A percentile compares a stretch with the other conserved stretches of the same genome.
phyloP scores from a whole-genome alignment of 495 filamentous ascomycete genomes.

The Penicillium riverlandense region DNA sequence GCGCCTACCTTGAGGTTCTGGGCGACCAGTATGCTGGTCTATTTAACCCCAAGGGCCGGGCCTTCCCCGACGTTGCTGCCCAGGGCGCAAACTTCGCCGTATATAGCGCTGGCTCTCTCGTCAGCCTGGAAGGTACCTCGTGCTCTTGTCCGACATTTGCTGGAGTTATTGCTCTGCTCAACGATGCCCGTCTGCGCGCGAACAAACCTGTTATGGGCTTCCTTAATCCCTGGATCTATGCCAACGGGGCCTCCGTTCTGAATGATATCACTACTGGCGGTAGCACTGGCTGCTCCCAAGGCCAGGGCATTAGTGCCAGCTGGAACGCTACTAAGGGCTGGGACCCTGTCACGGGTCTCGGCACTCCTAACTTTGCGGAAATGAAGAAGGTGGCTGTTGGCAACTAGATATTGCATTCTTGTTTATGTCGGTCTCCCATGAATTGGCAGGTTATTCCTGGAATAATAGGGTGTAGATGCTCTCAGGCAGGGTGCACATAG shows the following conservation, averaged over 20 bases:
- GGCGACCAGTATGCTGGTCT: conserved; percentile 39
- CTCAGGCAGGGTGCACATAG: not conserved
- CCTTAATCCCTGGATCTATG: conserved; percentile 70
- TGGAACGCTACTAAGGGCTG: conserved; percentile 31
- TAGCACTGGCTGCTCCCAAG: conserved; percentile 51
- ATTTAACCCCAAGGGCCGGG: conserved; percentile 59
- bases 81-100: conserved; percentile 49
- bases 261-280: conserved; percentile 58
- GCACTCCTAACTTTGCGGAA: conserved; percentile 43
- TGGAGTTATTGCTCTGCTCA: conserved; percentile 58
- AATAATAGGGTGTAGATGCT: not conserved
- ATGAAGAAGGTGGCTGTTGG: conserved; percentile 24
- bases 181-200: conserved; percentile 53
- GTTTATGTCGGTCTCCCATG: too few species aligned
- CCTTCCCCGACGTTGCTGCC: conserved; percentile 66
- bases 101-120: conserved; percentile 44
- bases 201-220: conserved; percentile 58
- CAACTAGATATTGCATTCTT: not conserved
- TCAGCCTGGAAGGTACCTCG: conserved; percentile 54
- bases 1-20: conserved; percentile 45
- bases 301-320: conserved; percentile 29
- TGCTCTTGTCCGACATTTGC: conserved; percentile 58
- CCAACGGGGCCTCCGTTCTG: conserved; percentile 40
- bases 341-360: conserved; percentile 55
- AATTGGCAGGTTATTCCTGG: too few species aligned